Conservation (phyloP, 768 basidiomycete genomes). For the Lactifluus subvellereus region DNA sequence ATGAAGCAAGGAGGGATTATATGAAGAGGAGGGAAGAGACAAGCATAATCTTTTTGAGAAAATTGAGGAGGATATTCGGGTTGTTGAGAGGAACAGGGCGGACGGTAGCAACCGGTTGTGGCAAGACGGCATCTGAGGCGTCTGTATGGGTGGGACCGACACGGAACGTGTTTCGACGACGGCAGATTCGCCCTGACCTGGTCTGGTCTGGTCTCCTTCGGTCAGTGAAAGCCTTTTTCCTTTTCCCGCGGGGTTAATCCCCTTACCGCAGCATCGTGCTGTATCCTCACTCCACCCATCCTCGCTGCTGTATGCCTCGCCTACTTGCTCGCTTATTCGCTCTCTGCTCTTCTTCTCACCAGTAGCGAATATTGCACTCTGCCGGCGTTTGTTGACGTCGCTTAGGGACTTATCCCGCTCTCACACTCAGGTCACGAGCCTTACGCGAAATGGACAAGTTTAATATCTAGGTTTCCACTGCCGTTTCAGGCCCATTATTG, state of each 20-base stretch:
- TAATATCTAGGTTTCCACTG: conserved; percentile 1
- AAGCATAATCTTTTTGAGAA: conserved; percentile 34
- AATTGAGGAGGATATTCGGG: conserved; percentile 39
- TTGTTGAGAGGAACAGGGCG: conserved; percentile 46
- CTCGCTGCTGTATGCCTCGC: no score
- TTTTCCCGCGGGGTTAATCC: conserved; percentile 8
- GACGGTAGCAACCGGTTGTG: conserved; percentile 47
- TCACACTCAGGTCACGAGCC: conserved; percentile 7
- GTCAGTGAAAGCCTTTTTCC: neutral
- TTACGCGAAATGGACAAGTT: conserved; percentile 20
- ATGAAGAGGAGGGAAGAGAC: conserved; percentile 26
- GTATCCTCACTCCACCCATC: no score
- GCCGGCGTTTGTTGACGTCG: conserved; percentile 8
- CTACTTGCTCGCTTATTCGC: neutral
- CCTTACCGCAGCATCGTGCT: neutral
- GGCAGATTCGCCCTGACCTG: conserved; percentile 32
- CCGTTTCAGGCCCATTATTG: conserved; percentile 20
- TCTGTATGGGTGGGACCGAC: conserved; percentile 56
- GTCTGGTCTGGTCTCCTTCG: neutral
- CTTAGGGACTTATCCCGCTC: conserved; percentile 2
- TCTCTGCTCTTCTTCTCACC: neutral
- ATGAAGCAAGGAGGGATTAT: conserved; percentile 25
- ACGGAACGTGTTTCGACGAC: conserved; percentile 75
- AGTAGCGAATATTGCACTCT: neutral
- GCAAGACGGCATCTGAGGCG: conserved; percentile 44